phyloP scores from a whole-genome alignment of 345 rosid genomes.

The Heritiera fomes region DNA sequence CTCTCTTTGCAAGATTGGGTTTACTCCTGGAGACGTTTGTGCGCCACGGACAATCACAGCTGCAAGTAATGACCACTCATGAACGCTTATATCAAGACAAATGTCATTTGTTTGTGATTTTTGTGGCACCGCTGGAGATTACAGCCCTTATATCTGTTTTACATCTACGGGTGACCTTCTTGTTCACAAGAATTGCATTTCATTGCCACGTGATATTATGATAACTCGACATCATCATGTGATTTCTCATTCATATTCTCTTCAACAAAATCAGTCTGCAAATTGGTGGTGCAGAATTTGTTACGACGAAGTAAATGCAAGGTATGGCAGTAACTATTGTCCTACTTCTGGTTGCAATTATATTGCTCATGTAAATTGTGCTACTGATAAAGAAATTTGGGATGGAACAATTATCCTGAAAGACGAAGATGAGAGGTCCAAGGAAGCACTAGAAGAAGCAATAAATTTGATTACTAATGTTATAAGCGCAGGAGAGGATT shows the following conservation, averaged over 20 bases:
- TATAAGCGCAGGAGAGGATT: neutral
- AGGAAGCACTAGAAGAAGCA: too few species aligned
- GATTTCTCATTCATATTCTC: neutral
- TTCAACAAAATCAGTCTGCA: too few species aligned
- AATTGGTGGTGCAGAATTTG: too few species aligned
- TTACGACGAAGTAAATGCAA: too few species aligned
- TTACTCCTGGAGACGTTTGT: neutral
- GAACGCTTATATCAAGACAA: neutral
- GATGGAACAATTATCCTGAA: neutral
- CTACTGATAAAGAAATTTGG: constrained; percentile 17
- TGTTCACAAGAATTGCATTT: constrained; percentile 13
- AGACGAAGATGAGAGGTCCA: too few species aligned
- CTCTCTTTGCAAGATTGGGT: too few species aligned
- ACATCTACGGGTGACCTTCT: too few species aligned
- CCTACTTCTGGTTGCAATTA: too few species aligned
- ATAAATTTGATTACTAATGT: too few species aligned
- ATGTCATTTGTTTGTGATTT: constrained; percentile 24
- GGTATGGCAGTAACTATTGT: too few species aligned
- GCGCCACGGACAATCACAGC: neutral
- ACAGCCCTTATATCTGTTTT: too few species aligned
- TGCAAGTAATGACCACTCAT: neutral
- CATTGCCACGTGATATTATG: neutral
- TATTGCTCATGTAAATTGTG: constrained; percentile 11
- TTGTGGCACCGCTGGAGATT: constrained; percentile 13
- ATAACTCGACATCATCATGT: constrained; percentile 12